phyloP scores from a whole-genome alignment of 371 early-diverging fungal genomes.

The Smittium culicis region DNA sequence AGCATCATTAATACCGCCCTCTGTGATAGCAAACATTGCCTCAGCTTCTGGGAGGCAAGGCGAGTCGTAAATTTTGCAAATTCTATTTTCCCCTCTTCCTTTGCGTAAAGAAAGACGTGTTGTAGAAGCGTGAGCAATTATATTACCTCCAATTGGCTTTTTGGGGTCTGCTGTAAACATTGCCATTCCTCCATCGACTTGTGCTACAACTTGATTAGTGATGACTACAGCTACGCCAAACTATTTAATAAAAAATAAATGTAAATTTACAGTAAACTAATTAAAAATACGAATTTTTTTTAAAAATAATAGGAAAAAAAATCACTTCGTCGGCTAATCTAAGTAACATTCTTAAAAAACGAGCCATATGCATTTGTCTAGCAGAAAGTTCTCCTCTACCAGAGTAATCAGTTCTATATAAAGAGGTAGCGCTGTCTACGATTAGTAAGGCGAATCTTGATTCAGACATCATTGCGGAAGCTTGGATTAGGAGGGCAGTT shows the following conservation, averaged over 20 bases:
- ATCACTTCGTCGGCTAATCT: conserved; percentile 74
- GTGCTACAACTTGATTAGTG: conserved; percentile 97
- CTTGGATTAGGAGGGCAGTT: conserved; percentile 75
- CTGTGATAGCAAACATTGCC: conserved; percentile 50
- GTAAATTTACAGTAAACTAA: not conserved
- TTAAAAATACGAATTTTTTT: conserved; percentile 33
- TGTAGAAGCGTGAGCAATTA: conserved; percentile 94
- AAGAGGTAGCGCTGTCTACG: conserved; percentile 92
- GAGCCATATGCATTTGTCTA: conserved; percentile 92
- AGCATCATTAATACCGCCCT: conserved; percentile 51
- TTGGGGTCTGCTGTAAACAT: conserved; percentile 93
- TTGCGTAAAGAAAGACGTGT: conserved; percentile 72
- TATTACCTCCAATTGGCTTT: conserved; percentile 98
- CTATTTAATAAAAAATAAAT: conserved; percentile 20
- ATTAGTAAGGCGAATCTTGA: conserved; percentile 78
- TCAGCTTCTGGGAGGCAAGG: conserved; percentile 77
- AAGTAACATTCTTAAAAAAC: conserved; percentile 78
- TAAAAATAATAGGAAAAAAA: not conserved
- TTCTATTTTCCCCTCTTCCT: conserved; percentile 70
- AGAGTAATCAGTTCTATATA: conserved; percentile 96
- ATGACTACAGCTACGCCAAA: conserved; percentile 97
- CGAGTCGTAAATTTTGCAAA: conserved; percentile 80
- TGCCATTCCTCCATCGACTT: conserved; percentile 84
- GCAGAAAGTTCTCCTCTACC: conserved; percentile 97
- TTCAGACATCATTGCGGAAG: conserved; percentile 95